These are phyloP conservation scores for Neonectria faginata DNA, from an alignment of 2,329 filamentous ascomycete species.

Conservation along the genomic window DNA sequence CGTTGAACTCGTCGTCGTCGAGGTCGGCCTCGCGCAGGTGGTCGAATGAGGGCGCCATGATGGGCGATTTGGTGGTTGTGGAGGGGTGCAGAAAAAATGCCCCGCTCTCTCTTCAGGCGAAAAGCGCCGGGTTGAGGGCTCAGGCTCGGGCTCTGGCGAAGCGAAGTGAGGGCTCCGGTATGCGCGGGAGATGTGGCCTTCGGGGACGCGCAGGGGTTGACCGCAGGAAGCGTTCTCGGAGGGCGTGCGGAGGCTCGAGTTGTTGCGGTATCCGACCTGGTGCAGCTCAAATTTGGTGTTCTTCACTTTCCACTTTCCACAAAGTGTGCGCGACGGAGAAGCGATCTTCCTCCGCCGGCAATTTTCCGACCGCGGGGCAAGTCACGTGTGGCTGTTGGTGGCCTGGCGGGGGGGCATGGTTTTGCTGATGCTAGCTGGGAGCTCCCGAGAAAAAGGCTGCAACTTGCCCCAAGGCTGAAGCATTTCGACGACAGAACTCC, in stretches of 20 bases:
- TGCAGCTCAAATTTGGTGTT: constrained; percentile 55
- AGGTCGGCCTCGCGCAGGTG: constrained; percentile 92
- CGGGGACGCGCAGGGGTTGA: constrained; percentile 39
- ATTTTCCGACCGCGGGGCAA: constrained; percentile 53
- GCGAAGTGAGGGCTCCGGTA: constrained; percentile 34
- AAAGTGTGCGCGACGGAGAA: constrained; percentile 58
- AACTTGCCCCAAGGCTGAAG: constrained; percentile 48
- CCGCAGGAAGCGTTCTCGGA: constrained; percentile 41
- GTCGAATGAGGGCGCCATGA: constrained; percentile 91
- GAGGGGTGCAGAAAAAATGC: constrained; percentile 53
- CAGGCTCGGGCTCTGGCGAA: constrained; percentile 26
- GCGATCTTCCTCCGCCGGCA: constrained; percentile 52
- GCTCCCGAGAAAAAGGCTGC: constrained; percentile 46
- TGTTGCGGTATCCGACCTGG: constrained; percentile 45
- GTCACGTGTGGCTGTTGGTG: constrained; percentile 50
- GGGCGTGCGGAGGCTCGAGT: constrained; percentile 45
- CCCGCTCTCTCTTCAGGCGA: constrained; percentile 50
- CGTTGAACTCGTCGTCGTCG: constrained; percentile 85
- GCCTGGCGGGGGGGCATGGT: constrained; percentile 43
- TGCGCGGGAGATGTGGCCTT: constrained; percentile 38
- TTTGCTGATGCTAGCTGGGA: constrained; percentile 41
- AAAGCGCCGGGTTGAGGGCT: constrained; percentile 35
- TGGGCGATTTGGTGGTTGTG: constrained; percentile 57
- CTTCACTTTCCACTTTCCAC: constrained; percentile 48
- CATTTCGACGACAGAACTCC: constrained; percentile 43